Conservation (phyloP, 371 early-diverging fungal species). For the Funneliformis caledonium region DNA sequence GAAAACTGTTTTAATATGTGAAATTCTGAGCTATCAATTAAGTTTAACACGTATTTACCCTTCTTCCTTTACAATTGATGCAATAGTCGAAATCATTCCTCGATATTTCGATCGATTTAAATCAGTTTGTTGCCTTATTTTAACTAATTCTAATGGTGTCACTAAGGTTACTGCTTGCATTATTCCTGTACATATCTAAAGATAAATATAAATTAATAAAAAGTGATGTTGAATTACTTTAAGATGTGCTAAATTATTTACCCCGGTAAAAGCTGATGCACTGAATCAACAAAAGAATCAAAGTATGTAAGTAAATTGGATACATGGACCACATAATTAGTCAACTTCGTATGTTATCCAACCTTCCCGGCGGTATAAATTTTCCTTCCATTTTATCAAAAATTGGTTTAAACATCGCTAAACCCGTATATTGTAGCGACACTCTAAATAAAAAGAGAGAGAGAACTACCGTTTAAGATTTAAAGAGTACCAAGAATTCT, state of each 20-base stretch:
- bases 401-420: conserved; percentile 58
- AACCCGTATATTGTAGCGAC: conserved; percentile 55
- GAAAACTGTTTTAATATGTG: not conserved
- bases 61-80: conserved; percentile 51
- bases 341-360: not conserved
- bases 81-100: conserved; percentile 52
- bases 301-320: not conserved
- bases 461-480: not conserved
- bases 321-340: not conserved
- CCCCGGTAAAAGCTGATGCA: conserved; percentile 57
- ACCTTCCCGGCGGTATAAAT: conserved; percentile 48
- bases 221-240: not conserved
- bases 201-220: not conserved
- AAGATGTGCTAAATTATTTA: not conserved
- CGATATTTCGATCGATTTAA: conserved; percentile 51
- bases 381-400: conserved; percentile 55
- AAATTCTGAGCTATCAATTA: not conserved
- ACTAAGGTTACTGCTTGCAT: conserved; percentile 59
- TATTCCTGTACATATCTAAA: conserved; percentile 55
- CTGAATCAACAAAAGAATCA: conserved; percentile 41
- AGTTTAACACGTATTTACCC: conserved; percentile 46
- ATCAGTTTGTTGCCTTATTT: conserved; percentile 61
- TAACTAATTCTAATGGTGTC: conserved; percentile 59
- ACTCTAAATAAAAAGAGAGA: conserved; percentile 43
- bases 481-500: not conserved